These are phyloP conservation scores for Catharanthus roseus DNA, from an alignment of 257 asterid species.

Conservation along the genomic window DNA sequence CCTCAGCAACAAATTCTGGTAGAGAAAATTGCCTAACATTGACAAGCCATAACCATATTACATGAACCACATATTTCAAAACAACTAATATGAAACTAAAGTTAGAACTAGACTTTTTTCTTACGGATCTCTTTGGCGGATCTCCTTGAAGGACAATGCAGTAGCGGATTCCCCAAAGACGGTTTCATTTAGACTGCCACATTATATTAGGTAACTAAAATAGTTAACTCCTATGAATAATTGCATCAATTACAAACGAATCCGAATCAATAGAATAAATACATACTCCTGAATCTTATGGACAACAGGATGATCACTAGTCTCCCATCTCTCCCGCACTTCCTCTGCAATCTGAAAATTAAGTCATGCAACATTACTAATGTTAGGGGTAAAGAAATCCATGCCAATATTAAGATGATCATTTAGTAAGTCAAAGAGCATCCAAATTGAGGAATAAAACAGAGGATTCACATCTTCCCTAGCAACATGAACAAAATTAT, in stretches of 20 bases:
- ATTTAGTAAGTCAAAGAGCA: neutral
- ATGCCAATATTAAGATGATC: neutral
- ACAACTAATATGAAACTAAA: neutral
- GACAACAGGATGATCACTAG: conserved; percentile 91
- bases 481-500: neutral
- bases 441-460: neutral
- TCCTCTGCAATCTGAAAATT: conserved; percentile 80
- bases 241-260: neutral
- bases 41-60: neutral
- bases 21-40: conserved; percentile 69
- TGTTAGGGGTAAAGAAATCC: neutral
- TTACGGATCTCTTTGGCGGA: conserved; percentile 91
- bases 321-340: conserved; percentile 91
- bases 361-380: neutral
- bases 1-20: conserved; percentile 94
- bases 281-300: conserved; percentile 90
- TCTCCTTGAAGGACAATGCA: conserved; percentile 93
- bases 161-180: conserved; percentile 94
- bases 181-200: conserved; percentile 73
- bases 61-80: neutral
- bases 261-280: neutral
- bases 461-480: neutral
- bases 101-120: conserved; percentile 3
- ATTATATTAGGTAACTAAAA: conserved; percentile 19
- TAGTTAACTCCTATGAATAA: conserved; percentile 3